Conservation (phyloP, 306 rosid genomes). For the Malus domestica region DNA sequence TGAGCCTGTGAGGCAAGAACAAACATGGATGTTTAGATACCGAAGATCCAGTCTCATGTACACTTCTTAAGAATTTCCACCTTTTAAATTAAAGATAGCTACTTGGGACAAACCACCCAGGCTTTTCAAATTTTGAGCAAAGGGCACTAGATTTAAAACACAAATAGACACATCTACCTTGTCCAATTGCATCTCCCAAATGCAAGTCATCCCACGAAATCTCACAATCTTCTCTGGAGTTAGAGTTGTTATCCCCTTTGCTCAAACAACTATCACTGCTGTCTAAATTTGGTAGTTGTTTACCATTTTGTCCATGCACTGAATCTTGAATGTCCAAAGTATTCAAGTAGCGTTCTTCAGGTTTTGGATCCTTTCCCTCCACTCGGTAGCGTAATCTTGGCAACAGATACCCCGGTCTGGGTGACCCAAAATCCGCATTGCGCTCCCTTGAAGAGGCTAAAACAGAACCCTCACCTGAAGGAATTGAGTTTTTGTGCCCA, state of each 20-base stretch:
- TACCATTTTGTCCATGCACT: conserved; percentile 34
- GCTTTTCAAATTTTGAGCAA: not conserved
- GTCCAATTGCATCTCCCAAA: conserved; percentile 62
- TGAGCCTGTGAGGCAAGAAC: conserved; percentile 41
- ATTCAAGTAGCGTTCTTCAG: conserved; percentile 26
- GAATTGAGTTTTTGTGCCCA: conserved; percentile 14
- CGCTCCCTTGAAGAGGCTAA: conserved; percentile 28
- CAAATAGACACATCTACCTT: conserved; percentile 30
- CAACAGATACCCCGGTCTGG: conserved; percentile 15
- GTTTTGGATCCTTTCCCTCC: conserved; percentile 23
- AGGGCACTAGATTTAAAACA: not conserved
- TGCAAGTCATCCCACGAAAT: conserved; percentile 61
- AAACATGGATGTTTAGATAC: not conserved
- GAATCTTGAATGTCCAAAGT: conserved; percentile 26
- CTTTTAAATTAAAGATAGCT: not conserved
- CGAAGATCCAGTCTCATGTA: not conserved
- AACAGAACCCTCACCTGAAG: conserved; percentile 19
- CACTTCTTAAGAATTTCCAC: not conserved
- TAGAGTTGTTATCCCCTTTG: conserved; percentile 44
- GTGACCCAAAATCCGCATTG: conserved; percentile 22
- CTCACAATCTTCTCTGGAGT: conserved; percentile 34
- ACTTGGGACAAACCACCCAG: not conserved
- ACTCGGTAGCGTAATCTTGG: conserved; percentile 13
- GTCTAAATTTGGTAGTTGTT: conserved; percentile 20
- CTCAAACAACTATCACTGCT: conserved; percentile 38